phyloP scores from a whole-genome alignment of 2,329 filamentous ascomycete genomes.

The Samsoniella hepiali region DNA sequence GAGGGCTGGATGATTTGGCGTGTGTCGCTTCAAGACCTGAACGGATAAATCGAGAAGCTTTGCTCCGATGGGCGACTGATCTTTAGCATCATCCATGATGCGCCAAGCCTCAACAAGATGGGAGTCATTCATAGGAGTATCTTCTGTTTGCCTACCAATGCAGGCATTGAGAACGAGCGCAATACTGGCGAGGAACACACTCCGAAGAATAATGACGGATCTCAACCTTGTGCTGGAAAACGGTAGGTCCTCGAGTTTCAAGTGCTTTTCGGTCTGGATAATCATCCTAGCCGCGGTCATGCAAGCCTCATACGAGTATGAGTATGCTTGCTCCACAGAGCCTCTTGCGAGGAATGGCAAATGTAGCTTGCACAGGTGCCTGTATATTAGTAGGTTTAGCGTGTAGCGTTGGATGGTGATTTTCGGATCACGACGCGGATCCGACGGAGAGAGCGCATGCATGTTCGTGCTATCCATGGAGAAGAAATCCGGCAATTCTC shows the following conservation, averaged over 20 bases:
- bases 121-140: constrained; percentile 26
- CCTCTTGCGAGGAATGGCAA: constrained; percentile 35
- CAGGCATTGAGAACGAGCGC: constrained; percentile 35
- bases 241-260: constrained; percentile 27
- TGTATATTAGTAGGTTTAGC: constrained; percentile 32
- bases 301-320: constrained; percentile 32
- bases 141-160: constrained; percentile 25
- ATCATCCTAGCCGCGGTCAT: constrained; percentile 32
- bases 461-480: constrained; percentile 23
- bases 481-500: constrained; percentile 31
- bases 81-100: constrained; percentile 32
- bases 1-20: constrained; percentile 26
- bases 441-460: constrained; percentile 24
- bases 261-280: constrained; percentile 29
- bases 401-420: constrained; percentile 33
- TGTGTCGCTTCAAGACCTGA: constrained; percentile 33
- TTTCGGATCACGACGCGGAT: constrained; percentile 24
- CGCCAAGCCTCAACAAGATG: constrained; percentile 32
- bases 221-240: constrained; percentile 30
- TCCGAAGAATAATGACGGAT: constrained; percentile 31
- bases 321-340: constrained; percentile 32
- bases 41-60: constrained; percentile 31
- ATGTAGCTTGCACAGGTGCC: constrained; percentile 35
- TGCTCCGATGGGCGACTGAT: constrained; percentile 29
- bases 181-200: constrained; percentile 34